phyloP scores from a whole-genome alignment of 2,329 filamentous ascomycete species.

The Colletotrichum ledebouriae region DNA sequence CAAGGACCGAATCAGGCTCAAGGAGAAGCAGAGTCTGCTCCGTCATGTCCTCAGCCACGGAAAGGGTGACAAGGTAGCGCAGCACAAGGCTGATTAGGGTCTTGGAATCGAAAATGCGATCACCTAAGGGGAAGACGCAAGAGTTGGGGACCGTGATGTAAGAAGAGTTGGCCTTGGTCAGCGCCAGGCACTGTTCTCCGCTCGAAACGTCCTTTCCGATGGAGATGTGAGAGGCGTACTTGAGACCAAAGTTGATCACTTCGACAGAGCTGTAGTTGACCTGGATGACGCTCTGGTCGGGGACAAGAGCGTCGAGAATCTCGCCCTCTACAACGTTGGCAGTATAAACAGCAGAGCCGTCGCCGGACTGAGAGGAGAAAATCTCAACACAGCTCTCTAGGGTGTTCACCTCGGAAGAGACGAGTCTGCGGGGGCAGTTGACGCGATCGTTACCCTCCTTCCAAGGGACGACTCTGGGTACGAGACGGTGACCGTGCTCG shows the following conservation, averaged over 20 bases:
- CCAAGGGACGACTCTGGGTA: constrained; percentile 57
- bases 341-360: constrained; percentile 45
- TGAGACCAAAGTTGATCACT: constrained; percentile 46
- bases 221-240: constrained; percentile 49
- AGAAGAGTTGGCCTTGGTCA: constrained; percentile 52
- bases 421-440: constrained; percentile 54
- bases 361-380: constrained; percentile 34
- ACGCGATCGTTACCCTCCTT: constrained; percentile 53
- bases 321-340: constrained; percentile 39
- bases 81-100: constrained; percentile 46
- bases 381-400: constrained; percentile 50
- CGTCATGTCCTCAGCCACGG: constrained; percentile 35
- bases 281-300: constrained; percentile 44
- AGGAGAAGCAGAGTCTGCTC: constrained; percentile 49
- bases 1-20: constrained; percentile 50
- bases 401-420: constrained; percentile 51
- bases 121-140: constrained; percentile 41
- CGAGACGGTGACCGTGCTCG: constrained; percentile 49
- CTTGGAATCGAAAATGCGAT: constrained; percentile 38
- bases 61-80: constrained; percentile 45
- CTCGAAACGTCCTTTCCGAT: constrained; percentile 49
- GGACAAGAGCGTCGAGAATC: constrained; percentile 34
- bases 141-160: constrained; percentile 47
- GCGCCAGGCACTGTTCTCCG: constrained; percentile 46
- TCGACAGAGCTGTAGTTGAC: constrained; percentile 55